Base-by-base conservation (phyloP, 1,139 yeast genomes). In the Saccharomyces pastorianus region DNA sequence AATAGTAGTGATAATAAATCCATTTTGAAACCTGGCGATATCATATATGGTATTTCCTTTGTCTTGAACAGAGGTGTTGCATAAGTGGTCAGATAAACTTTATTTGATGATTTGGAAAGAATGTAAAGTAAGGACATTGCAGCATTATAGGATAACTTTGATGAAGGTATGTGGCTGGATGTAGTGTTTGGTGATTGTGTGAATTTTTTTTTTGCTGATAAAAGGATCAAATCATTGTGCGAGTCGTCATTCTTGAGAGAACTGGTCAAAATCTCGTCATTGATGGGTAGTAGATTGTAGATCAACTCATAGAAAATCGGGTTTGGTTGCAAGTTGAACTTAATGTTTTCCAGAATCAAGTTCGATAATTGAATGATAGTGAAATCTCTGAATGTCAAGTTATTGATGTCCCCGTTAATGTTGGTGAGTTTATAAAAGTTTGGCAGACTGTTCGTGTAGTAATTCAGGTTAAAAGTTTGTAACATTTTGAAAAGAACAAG, bases 361-460 rank as follows among this genome's bases (percentile, higher is more conserved):
- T 71, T 72, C 52, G 83, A 77, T 5, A 82, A 64, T 51, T 83
- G 86, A 9, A 78, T 72, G 0, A 84, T 73, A 5, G 82, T 53
- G 57, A 83, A 83, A 67, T 86, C 95, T 58, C 93, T 69, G 50
- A 81, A 78, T 0, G 88, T 82, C 8, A 74, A 61, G 44, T 58
- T 58, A 14, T 56, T 57, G 17, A 64, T 64, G 38, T 61, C 64
- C 11, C 64, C 64, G 6, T 38, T 38, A 6, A 38, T 38, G 29
- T 59, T 55, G 14, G 67, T 59, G 46, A 74, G 58, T 60, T 75
- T 76, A 67, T 74, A 80, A 47, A 70, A 71, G 46, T 71, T 71
- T 3, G 89, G 88, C 23, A 84, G 66, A 31, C 72, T 65, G 20
- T 76, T 75, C 8, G 68, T 76, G 72, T 62, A 76, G 66, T 53